These are phyloP conservation scores for Purshia tridentata DNA, from an alignment of 306 rosid species.

Conservation along the genomic window DNA sequence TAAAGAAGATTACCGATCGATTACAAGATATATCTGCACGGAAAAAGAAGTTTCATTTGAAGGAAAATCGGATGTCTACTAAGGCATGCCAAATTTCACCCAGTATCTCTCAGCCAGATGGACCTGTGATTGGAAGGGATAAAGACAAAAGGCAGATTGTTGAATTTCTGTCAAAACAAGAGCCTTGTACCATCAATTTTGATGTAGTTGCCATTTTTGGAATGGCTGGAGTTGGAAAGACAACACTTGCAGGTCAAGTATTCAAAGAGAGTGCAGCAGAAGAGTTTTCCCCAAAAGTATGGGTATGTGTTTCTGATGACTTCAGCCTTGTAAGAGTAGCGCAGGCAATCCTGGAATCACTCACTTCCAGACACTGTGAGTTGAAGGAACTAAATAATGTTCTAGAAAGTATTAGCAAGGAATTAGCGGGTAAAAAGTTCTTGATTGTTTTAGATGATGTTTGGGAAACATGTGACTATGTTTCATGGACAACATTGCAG, in stretches of 20 bases:
- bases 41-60: background rate
- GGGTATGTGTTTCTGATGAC: slow-evolving; percentile 10
- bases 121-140: slow-evolving; percentile 29
- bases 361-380: fast-evolving
- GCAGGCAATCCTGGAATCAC: background rate
- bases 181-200: background rate
- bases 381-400: background rate
- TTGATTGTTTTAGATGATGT: slow-evolving; percentile 29
- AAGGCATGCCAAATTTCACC: background rate
- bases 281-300: background rate
- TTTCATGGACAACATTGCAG: background rate
- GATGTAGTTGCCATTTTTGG: slow-evolving; percentile 1
- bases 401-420: background rate
- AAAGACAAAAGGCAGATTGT: background rate
- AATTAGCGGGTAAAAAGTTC: background rate
- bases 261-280: background rate
- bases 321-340: background rate
- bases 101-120: background rate
- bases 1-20: background rate
- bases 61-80: background rate
- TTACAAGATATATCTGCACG: background rate
- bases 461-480: slow-evolving; percentile 9
- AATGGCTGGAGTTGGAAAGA: slow-evolving; percentile 6
- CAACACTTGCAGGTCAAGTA: slow-evolving; percentile 5
- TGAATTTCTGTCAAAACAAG: background rate